Evolutionary conservation across 1,139 yeast species (phyloP).

Genomic region (Sugiyamaella novakii): DNA sequence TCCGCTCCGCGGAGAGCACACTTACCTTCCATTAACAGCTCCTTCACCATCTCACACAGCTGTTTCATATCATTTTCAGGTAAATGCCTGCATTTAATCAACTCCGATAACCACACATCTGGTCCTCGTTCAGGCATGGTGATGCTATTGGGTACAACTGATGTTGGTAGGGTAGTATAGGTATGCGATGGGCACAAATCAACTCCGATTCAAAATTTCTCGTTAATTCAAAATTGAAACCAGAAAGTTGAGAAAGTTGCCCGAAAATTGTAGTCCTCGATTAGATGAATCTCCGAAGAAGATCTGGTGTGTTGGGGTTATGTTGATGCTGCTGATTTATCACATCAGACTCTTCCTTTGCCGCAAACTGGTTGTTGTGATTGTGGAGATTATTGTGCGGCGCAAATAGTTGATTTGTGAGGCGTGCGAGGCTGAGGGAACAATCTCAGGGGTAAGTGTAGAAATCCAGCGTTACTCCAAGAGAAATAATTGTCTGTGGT

Average conservation of each 20-base stretch:
- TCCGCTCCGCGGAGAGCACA: too few species aligned
- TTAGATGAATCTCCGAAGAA: too few species aligned
- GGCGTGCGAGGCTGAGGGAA: not conserved
- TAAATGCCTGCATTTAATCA: constrained; percentile 83
- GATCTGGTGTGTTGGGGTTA: constrained; percentile 4
- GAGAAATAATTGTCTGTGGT: too few species aligned
- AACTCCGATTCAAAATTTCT: too few species aligned
- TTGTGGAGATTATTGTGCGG: not conserved
- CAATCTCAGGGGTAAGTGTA: not conserved
- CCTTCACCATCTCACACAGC: constrained; percentile 90
- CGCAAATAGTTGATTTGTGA: too few species aligned
- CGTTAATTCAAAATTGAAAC: too few species aligned
- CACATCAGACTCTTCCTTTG: not conserved
- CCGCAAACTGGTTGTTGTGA: not conserved
- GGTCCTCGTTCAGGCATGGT: constrained; percentile 81
- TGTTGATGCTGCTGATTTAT: constrained; percentile 12
- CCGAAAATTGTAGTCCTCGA: too few species aligned
- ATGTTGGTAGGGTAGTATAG: too few species aligned
- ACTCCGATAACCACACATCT: constrained; percentile 94
- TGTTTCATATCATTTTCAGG: constrained; percentile 96
- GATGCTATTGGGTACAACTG: not conserved
- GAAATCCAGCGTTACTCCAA: too few species aligned
- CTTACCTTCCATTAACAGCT: constrained; percentile 71
- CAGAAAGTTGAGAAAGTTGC: too few species aligned
- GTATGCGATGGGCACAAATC: too few species aligned